Evolutionary conservation across 2,329 filamentous ascomycete genomes (phyloP).

Genomic region (Septoria linicola): DNA sequence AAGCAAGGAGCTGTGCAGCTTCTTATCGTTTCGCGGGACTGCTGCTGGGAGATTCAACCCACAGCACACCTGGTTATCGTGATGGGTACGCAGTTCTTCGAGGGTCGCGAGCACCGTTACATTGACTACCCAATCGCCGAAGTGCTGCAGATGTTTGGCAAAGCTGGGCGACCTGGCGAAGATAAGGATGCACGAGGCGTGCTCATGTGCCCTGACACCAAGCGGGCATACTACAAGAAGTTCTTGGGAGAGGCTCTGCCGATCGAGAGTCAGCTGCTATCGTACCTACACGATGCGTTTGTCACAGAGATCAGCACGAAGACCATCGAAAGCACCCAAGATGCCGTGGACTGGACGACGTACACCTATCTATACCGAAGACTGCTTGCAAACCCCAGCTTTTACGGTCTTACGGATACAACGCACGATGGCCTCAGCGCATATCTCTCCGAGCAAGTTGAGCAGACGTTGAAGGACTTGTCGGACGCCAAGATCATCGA

Average conservation of each 20-base stretch:
- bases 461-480: conserved; percentile 86
- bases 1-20: conserved; percentile 86
- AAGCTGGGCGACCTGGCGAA: conserved; percentile 73
- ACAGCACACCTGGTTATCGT: conserved; percentile 88
- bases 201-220: conserved; percentile 92
- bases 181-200: conserved; percentile 85
- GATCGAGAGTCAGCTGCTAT: conserved; percentile 89
- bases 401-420: conserved; percentile 84
- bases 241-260: conserved; percentile 95
- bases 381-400: conserved; percentile 91
- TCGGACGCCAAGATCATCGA: conserved; percentile 94
- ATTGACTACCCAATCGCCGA: conserved; percentile 94
- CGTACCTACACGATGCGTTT: conserved; percentile 91
- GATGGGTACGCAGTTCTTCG: conserved; percentile 97
- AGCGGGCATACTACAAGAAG: conserved; percentile 98
- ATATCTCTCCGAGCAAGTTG: conserved; percentile 90
- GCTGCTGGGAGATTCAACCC: conserved; percentile 91
- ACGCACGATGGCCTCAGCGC: conserved; percentile 91
- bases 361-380: conserved; percentile 98
- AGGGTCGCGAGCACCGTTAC: conserved; percentile 94
- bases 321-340: conserved; percentile 91
- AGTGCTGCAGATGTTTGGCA: conserved; percentile 96
- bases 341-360: conserved; percentile 97
- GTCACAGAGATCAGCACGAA: conserved; percentile 96
- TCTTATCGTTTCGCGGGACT: conserved; percentile 77